Conservation (phyloP, 306 rosid genomes). For the Chamaecrista fasciculata region DNA sequence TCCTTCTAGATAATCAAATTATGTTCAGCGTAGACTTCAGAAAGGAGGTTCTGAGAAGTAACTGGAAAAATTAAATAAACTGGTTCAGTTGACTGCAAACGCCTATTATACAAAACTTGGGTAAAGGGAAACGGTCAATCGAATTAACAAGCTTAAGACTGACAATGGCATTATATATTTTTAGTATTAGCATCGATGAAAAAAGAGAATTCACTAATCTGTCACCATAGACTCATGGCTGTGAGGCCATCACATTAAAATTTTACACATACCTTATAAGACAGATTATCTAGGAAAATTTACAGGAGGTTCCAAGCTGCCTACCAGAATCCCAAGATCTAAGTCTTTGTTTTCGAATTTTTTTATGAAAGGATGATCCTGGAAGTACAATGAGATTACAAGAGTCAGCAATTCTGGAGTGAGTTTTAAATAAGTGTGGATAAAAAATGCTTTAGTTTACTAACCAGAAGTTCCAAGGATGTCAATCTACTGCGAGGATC, state of each 20-base stretch:
- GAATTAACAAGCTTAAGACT: constrained; percentile 22
- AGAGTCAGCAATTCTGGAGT: constrained; percentile 6
- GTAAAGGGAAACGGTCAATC: constrained; percentile 16
- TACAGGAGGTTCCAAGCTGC: constrained; percentile 91
- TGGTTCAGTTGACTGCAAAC: constrained; percentile 27
- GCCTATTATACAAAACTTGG: constrained; percentile 33
- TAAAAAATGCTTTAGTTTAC: constrained; percentile 30
- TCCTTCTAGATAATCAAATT: no score
- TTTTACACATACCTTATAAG: constrained; percentile 34
- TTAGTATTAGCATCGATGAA: constrained; percentile 22
- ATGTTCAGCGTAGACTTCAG: no score
- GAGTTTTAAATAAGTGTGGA: neutral
- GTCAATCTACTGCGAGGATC: constrained; percentile 71
- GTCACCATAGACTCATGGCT: constrained; percentile 30
- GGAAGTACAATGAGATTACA: constrained; percentile 33
- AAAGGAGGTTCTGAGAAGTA: no score
- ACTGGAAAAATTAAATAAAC: constrained; percentile 12
- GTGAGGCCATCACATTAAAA: constrained; percentile 27
- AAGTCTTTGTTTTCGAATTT: constrained; percentile 96
- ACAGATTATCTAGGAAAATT: constrained; percentile 62
- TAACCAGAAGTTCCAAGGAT: constrained; percentile 87
- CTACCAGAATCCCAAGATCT: constrained; percentile 84
- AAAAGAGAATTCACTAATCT: constrained; percentile 32
- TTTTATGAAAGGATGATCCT: constrained; percentile 92
- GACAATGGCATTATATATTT: constrained; percentile 19